Conservation (phyloP, 495 filamentous ascomycete genomes). For the Tuber melanosporum region DNA sequence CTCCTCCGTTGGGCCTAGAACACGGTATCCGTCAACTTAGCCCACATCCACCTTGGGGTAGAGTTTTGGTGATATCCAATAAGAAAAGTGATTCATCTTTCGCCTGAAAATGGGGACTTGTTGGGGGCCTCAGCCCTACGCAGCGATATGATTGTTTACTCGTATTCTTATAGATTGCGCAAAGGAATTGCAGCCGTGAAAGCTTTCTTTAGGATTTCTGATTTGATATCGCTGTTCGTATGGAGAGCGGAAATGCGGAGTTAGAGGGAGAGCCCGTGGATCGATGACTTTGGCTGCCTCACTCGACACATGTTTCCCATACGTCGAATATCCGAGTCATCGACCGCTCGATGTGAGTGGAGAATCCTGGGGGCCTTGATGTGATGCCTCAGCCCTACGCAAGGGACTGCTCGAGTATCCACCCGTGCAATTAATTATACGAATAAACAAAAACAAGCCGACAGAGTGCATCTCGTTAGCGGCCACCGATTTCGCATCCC, state of each 20-base stretch:
- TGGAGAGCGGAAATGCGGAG: background rate
- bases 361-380: background rate
- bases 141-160: background rate
- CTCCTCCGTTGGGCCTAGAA: background rate
- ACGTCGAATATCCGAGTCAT: background rate
- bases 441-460: background rate
- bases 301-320: background rate
- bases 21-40: background rate
- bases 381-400: background rate
- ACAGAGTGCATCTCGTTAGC: background rate
- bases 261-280: background rate
- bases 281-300: background rate
- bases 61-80: background rate
- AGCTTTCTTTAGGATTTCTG: background rate
- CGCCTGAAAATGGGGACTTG: background rate
- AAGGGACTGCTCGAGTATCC: background rate
- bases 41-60: background rate
- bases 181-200: background rate
- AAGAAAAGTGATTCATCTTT: background rate
- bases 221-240: background rate
- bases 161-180: background rate
- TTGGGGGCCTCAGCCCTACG: background rate
- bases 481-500: background rate
- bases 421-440: background rate
- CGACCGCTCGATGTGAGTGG: background rate